A percentile compares a stretch with the other conserved stretches of the same genome.
Evolutionary conservation across 768 basidiomycete genomes (phyloP).

Genomic region (Cystofilobasidium ferigula): DNA sequence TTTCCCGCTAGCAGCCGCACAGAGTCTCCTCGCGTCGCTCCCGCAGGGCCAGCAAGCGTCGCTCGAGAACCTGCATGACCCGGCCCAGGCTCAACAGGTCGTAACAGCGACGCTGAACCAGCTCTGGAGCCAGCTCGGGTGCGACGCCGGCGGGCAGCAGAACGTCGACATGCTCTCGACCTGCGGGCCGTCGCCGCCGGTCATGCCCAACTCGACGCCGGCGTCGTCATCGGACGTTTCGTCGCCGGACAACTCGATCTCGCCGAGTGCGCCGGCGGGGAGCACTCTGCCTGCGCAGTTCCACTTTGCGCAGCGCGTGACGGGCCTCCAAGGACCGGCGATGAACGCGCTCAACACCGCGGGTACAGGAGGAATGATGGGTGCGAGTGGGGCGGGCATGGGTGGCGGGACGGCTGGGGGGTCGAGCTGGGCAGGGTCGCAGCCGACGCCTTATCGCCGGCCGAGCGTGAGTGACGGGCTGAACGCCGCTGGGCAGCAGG

Average conservation of each 20-base stretch:
- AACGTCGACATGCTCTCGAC: neutral
- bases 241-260: neutral
- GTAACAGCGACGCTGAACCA: neutral
- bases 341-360: neutral
- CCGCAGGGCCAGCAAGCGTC: no score
- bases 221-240: neutral
- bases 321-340: neutral
- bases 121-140: neutral
- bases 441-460: neutral
- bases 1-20: neutral
- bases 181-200: no score
- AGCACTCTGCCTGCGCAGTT: neutral
- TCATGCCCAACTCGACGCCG: neutral
- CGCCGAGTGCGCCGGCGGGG: neutral
- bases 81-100: neutral
- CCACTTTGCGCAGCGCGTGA: neutral
- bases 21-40: no score
- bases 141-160: neutral
- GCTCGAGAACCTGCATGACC: neutral
- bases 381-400: no score
- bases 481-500: no score
- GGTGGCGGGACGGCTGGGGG: no score
- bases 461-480: neutral
- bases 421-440: neutral
- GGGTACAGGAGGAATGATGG: no score